A percentile compares a stretch with the other conserved stretches of the same genome.
phyloP scores from a whole-genome alignment of 2,329 filamentous ascomycete species.

The Nemania abortiva region DNA sequence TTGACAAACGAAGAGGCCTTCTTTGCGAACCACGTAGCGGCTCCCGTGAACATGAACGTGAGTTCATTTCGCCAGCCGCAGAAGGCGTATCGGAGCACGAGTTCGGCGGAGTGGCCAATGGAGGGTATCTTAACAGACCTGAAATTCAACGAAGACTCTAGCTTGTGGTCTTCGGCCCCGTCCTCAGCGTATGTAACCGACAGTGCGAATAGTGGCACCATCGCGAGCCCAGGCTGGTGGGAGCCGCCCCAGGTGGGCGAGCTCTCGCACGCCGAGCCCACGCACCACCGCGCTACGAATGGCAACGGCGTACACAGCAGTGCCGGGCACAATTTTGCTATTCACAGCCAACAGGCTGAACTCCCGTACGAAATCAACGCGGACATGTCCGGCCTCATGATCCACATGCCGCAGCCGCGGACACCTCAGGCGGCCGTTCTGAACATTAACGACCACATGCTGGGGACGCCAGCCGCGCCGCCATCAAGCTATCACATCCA shows the following conservation, averaged over 20 bases:
- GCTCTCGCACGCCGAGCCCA: background rate
- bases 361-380: conserved; percentile 56
- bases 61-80: conserved; percentile 30
- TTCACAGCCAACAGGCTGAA: conserved; percentile 57
- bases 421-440: conserved; percentile 54
- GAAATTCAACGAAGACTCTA: conserved; percentile 27
- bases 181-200: conserved; percentile 42
- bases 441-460: conserved; percentile 44
- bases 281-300: conserved; percentile 9
- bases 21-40: conserved; percentile 36
- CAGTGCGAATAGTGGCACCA: conserved; percentile 13
- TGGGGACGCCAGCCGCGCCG: background rate
- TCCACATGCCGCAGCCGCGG: conserved; percentile 65
- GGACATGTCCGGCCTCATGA: conserved; percentile 61
- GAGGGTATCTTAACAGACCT: conserved; percentile 48
- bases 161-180: conserved; percentile 37
- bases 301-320: too few relatives aligned
- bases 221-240: conserved; percentile 47
- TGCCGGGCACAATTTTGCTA: conserved; percentile 55
- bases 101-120: conserved; percentile 52
- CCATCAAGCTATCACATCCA: conserved; percentile 22
- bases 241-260: conserved; percentile 34
- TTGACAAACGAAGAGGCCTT: conserved; percentile 41
- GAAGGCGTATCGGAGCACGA: conserved; percentile 39
- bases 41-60: conserved; percentile 34